Evolutionary conservation across 371 early-diverging fungal species (phyloP).

Genomic region (Rhizopus delemar): DNA sequence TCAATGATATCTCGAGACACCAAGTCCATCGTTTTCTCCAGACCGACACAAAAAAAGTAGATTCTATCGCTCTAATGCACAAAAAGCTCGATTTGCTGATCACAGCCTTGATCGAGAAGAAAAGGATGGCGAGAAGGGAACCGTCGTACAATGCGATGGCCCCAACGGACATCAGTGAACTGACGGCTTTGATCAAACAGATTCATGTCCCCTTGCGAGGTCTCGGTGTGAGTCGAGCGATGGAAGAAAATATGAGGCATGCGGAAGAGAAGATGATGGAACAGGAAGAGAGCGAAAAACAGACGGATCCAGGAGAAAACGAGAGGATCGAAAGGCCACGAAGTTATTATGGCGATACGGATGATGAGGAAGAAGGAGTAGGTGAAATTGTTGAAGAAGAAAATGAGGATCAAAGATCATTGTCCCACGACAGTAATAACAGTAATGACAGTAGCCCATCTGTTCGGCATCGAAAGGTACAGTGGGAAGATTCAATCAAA

Average conservation of each 20-base stretch:
- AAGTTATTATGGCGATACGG: slow-evolving; percentile 30
- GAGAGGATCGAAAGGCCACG: slow-evolving; percentile 14
- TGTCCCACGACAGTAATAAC: background rate
- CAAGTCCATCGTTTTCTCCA: slow-evolving; percentile 35
- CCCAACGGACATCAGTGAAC: slow-evolving; percentile 41
- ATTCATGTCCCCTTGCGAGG: slow-evolving; percentile 43
- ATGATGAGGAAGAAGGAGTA: slow-evolving; percentile 23
- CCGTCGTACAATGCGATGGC: slow-evolving; percentile 38
- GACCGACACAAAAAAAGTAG: slow-evolving; percentile 6
- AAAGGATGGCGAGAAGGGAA: slow-evolving; percentile 43
- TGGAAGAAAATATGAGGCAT: slow-evolving; percentile 50
- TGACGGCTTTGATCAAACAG: slow-evolving; percentile 41
- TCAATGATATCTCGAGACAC: slow-evolving; percentile 32
- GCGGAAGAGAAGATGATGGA: slow-evolving; percentile 16
- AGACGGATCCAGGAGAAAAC: background rate
- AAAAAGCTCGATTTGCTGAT: slow-evolving; percentile 29
- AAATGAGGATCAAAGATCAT: slow-evolving; percentile 6
- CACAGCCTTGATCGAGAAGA: slow-evolving; percentile 27
- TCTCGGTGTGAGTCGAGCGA: slow-evolving; percentile 35
- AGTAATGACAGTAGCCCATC: background rate
- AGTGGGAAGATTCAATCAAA: slow-evolving; percentile 28
- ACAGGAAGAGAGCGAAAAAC: slow-evolving; percentile 1
- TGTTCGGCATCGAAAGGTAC: slow-evolving; percentile 6
- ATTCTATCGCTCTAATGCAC: slow-evolving; percentile 30
- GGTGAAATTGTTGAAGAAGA: slow-evolving; percentile 2